Conservation (phyloP, 2,329 filamentous ascomycete genomes). For the Cladosporium sp. region DNA sequence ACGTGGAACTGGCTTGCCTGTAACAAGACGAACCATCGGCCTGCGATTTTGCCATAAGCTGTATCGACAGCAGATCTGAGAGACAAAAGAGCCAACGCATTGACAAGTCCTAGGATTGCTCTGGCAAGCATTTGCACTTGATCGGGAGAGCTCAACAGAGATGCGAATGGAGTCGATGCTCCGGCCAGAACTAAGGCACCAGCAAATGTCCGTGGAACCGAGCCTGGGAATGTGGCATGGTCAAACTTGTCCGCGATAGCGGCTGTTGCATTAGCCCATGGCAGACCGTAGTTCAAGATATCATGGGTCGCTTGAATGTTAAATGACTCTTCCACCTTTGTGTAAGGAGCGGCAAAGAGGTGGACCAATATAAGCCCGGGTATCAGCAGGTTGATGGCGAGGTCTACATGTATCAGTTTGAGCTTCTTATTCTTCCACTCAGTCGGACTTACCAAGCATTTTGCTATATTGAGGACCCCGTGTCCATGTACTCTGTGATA, state of each 20-base stretch:
- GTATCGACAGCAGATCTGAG: constrained; percentile 62
- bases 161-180: constrained; percentile 63
- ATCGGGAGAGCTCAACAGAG: constrained; percentile 53
- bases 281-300: constrained; percentile 75
- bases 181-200: constrained; percentile 74
- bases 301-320: constrained; percentile 94
- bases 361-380: constrained; percentile 45
- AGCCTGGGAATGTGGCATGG: constrained; percentile 84
- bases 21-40: constrained; percentile 74
- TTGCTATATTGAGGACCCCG: not conserved
- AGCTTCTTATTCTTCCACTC: not conserved
- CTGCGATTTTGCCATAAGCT: constrained; percentile 65
- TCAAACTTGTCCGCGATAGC: constrained; percentile 63
- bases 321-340: constrained; percentile 98
- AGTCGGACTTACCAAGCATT: constrained; percentile 9
- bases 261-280: constrained; percentile 35
- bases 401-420: constrained; percentile 35
- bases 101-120: constrained; percentile 71
- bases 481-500: constrained; percentile 7
- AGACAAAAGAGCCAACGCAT: constrained; percentile 63
- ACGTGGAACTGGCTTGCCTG: constrained; percentile 86
- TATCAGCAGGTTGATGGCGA: constrained; percentile 52
- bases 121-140: constrained; percentile 62
- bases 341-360: constrained; percentile 66
- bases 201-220: constrained; percentile 85